Percentiles rank a stretch among this genome's conserved stretches.
Evolutionary conservation across 306 rosid species (phyloP).

Genomic region (Quillaja saponaria): DNA sequence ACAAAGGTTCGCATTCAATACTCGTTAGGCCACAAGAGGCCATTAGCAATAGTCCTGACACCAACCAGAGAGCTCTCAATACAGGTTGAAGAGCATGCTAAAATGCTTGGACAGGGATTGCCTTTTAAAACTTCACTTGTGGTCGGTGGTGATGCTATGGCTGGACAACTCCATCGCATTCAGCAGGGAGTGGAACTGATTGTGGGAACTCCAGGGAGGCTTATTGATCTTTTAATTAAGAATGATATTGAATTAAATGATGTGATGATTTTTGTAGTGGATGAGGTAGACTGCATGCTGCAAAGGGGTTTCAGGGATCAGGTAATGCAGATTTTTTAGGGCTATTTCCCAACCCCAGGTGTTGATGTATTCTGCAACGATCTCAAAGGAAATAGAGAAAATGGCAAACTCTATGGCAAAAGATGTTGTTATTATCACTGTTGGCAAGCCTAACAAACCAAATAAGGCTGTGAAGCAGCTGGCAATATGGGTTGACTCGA

Average conservation of each 20-base stretch:
- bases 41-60: conserved; percentile 69
- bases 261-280: conserved; percentile 63
- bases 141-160: conserved; percentile 87
- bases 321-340: conserved; percentile 69
- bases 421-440: conserved; percentile 47
- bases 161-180: conserved; percentile 74
- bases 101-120: conserved; percentile 71
- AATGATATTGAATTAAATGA: conserved; percentile 65
- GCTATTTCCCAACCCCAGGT: conserved; percentile 79
- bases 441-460: conserved; percentile 70
- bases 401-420: conserved; percentile 61
- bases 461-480: conserved; percentile 77
- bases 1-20: conserved; percentile 37
- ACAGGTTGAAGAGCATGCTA: conserved; percentile 80
- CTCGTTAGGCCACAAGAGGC: conserved; percentile 44
- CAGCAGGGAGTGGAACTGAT: conserved; percentile 84
- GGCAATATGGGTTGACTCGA: conserved; percentile 79
- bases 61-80: conserved; percentile 86
- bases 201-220: conserved; percentile 82
- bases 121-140: conserved; percentile 90
- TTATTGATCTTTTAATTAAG: conserved; percentile 70
- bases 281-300: conserved; percentile 88
- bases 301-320: conserved; percentile 80
- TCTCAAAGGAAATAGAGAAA: conserved; percentile 65
- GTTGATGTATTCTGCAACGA: conserved; percentile 80